Conservation (phyloP, 768 basidiomycete species). For the Stropharia rugosoannulata region DNA sequence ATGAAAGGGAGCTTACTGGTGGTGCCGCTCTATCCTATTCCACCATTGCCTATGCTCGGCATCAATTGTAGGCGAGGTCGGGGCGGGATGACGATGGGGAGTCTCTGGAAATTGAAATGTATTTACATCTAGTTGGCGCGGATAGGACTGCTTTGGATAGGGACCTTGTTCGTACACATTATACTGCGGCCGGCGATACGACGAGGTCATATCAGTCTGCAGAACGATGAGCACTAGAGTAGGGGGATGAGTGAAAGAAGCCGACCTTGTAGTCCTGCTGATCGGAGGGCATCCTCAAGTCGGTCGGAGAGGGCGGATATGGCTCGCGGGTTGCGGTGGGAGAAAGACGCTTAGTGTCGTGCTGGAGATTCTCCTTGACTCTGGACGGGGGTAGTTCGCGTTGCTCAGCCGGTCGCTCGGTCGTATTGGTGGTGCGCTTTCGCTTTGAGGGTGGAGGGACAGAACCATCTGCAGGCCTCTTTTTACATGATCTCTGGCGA, state of each 20-base stretch:
- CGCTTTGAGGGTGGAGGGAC: constrained; percentile 52
- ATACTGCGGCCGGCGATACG: constrained; percentile 28
- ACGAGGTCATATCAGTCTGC: constrained; percentile 29
- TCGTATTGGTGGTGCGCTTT: constrained; percentile 39
- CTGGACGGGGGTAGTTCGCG: constrained; percentile 29
- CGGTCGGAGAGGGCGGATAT: constrained; percentile 22
- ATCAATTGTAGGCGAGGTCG: constrained; percentile 31
- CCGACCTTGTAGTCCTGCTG: constrained; percentile 27
- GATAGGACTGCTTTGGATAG: constrained; percentile 35
- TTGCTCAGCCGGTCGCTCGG: constrained; percentile 28
- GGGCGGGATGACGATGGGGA: constrained; percentile 27
- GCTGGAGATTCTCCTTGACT: constrained; percentile 39
- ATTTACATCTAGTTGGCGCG: constrained; percentile 38
- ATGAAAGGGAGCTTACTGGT: constrained; percentile 29
- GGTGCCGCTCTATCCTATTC: constrained; percentile 36
- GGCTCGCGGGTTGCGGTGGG: constrained; percentile 17
- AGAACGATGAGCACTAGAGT: not conserved
- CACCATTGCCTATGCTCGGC: constrained; percentile 42
- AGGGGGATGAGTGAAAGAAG: constrained; percentile 4
- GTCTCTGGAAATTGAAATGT: constrained; percentile 31
- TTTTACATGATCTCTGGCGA: constrained; percentile 83
- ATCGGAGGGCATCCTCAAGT: constrained; percentile 29
- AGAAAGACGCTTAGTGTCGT: constrained; percentile 21
- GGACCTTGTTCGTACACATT: constrained; percentile 36
- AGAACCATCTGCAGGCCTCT: constrained; percentile 59